Evolutionary conservation across 108 stramenopile species (phyloP).

Genomic region (Conticribra guillardii): DNA sequence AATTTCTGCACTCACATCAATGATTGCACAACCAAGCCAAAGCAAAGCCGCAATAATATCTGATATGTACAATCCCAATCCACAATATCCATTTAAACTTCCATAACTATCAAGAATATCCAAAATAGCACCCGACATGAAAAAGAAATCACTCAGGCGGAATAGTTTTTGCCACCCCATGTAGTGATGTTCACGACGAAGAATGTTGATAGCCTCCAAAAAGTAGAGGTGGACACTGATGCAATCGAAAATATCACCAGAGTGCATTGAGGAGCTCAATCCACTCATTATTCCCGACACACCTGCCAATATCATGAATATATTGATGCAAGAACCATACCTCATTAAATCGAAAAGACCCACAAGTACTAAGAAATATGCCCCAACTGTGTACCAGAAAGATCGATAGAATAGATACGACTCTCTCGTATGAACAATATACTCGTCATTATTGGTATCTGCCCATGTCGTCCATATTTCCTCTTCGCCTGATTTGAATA

Average conservation of each 20-base stretch:
- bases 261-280: neutral
- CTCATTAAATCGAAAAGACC: constrained; percentile 14
- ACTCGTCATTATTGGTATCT: neutral
- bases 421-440: neutral
- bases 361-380: constrained; percentile 14
- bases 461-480: constrained; percentile 5
- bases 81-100: neutral
- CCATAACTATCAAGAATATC: constrained; percentile 16
- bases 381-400: neutral
- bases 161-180: neutral
- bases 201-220: constrained; percentile 6
- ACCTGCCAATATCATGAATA: constrained; percentile 20
- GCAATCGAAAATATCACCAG: constrained; percentile 3
- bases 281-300: constrained; percentile 14
- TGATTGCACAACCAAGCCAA: constrained; percentile 12
- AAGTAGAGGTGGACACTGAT: constrained; percentile 18
- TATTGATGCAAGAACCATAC: constrained; percentile 9
- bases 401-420: neutral
- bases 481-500: constrained; percentile 11
- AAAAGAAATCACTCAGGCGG: neutral
- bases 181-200: constrained; percentile 1
- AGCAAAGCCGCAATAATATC: constrained; percentile 13
- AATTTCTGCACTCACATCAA: constrained; percentile 17
- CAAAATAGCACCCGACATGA: neutral
- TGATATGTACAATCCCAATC: neutral